Conservation (phyloP, 352 stramenopile genomes). For the Phytophthora pisi region DNA sequence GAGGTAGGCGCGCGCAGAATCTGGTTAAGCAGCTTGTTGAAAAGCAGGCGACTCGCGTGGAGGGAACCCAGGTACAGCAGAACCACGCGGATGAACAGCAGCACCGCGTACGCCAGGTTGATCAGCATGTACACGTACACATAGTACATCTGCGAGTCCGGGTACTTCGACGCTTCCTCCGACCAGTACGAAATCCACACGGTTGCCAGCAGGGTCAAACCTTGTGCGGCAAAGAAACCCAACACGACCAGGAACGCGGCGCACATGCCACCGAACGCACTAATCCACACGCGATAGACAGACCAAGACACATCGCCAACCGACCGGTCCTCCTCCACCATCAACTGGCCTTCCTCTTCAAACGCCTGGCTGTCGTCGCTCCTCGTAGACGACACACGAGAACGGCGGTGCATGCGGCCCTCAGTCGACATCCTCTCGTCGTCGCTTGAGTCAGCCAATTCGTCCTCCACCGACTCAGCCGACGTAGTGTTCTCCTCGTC, state of each 20-base stretch:
- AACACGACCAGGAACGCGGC: constrained; percentile 58
- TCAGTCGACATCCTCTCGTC: constrained; percentile 42
- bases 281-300: constrained; percentile 71
- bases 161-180: constrained; percentile 59
- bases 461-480: constrained; percentile 24
- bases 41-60: constrained; percentile 63
- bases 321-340: constrained; percentile 76
- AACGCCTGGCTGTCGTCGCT: constrained; percentile 58
- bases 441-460: constrained; percentile 32
- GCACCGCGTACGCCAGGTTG: constrained; percentile 58
- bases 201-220: constrained; percentile 59
- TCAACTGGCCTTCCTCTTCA: constrained; percentile 48
- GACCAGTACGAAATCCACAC: constrained; percentile 96
- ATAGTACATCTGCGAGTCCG: constrained; percentile 77
- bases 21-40: constrained; percentile 59
- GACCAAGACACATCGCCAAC: constrained; percentile 74
- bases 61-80: constrained; percentile 69
- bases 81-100: constrained; percentile 67
- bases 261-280: constrained; percentile 62
- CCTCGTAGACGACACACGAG: constrained; percentile 57
- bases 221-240: constrained; percentile 57
- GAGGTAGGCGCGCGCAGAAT: constrained; percentile 52
- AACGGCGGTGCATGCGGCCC: constrained; percentile 40
- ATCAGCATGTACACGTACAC: constrained; percentile 86
- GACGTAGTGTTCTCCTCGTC: constrained; percentile 36